Percentiles rank a stretch among this genome's conserved stretches.
These are phyloP conservation scores for Crucihimalaya himalaica DNA, from an alignment of 345 rosid genomes.

Conservation along the genomic window DNA sequence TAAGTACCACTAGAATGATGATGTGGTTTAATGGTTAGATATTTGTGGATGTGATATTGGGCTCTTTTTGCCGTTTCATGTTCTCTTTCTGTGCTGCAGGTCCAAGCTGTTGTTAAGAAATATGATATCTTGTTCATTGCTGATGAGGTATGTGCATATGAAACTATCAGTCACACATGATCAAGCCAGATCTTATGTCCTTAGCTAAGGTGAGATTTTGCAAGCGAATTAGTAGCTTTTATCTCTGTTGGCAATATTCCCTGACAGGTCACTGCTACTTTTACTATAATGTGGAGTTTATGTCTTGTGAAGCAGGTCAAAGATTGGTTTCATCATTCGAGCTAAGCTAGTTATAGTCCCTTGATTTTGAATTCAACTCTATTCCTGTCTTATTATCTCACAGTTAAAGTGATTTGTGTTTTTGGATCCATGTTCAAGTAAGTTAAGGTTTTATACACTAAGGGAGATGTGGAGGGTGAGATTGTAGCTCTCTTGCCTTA, in stretches of 20 bases:
- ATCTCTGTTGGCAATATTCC: not conserved
- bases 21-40: no score
- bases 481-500: slow-evolving; percentile 5
- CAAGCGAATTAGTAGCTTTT: slow-evolving; percentile 1
- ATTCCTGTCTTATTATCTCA: no score
- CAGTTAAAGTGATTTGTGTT: no score
- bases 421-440: slow-evolving; percentile 32
- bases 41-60: not conserved
- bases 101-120: slow-evolving; percentile 90
- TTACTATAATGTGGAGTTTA: no score
- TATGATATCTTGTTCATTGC: slow-evolving; percentile 89
- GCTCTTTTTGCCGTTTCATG: not conserved
- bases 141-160: slow-evolving; percentile 67
- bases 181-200: slow-evolving; percentile 84
- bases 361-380: no score
- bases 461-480: slow-evolving; percentile 8
- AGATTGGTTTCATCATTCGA: no score
- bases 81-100: slow-evolving; percentile 46
- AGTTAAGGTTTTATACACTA: slow-evolving; percentile 7
- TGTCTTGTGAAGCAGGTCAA: no score
- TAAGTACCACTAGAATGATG: not conserved
- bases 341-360: no score
- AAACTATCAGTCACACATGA: not conserved
- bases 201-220: slow-evolving; percentile 74
- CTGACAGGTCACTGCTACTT: no score